phyloP scores from a whole-genome alignment of 306 rosid genomes.

The Bauhinia variegata region DNA sequence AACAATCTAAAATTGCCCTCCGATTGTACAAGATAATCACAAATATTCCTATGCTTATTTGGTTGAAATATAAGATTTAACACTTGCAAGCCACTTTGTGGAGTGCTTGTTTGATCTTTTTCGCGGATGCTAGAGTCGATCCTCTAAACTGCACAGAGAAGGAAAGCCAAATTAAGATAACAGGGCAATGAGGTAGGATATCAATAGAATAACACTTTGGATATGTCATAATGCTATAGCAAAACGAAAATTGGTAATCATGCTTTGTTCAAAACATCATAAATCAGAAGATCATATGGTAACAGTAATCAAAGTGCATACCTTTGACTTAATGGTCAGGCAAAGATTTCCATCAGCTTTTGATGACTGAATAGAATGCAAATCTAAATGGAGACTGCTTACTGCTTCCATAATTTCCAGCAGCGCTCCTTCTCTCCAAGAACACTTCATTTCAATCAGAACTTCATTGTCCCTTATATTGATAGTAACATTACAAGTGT shows the following conservation, averaged over 20 bases:
- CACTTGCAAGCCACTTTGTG: slow-evolving; percentile 41
- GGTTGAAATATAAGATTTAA: slow-evolving; percentile 23
- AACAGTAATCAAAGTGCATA: slow-evolving; percentile 33
- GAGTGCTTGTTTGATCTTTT: slow-evolving; percentile 49
- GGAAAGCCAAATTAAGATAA: slow-evolving; percentile 4
- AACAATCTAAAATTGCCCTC: slow-evolving; percentile 17
- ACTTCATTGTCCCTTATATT: slow-evolving; percentile 48
- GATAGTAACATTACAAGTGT: slow-evolving; percentile 47
- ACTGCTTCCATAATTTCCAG: slow-evolving; percentile 70
- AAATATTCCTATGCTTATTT: slow-evolving; percentile 20
- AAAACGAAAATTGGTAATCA: background rate
- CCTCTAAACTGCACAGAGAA: slow-evolving; percentile 46
- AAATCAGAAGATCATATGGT: slow-evolving; percentile 2
- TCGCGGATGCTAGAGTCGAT: slow-evolving; percentile 36
- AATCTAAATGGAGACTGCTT: slow-evolving; percentile 59
- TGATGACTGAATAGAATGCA: slow-evolving; percentile 75
- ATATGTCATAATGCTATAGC: no score
- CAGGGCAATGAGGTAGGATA: background rate
- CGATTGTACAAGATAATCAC: slow-evolving; percentile 13
- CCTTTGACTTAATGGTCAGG: slow-evolving; percentile 67
- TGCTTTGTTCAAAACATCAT: slow-evolving; percentile 4
- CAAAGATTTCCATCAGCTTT: slow-evolving; percentile 61
- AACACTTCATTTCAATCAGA: slow-evolving; percentile 61
- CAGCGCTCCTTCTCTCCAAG: slow-evolving; percentile 57
- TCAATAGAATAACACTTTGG: no score